These are phyloP conservation scores for Erucastrum elatum DNA, from an alignment of 345 rosid genomes.

Conservation along the genomic window DNA sequence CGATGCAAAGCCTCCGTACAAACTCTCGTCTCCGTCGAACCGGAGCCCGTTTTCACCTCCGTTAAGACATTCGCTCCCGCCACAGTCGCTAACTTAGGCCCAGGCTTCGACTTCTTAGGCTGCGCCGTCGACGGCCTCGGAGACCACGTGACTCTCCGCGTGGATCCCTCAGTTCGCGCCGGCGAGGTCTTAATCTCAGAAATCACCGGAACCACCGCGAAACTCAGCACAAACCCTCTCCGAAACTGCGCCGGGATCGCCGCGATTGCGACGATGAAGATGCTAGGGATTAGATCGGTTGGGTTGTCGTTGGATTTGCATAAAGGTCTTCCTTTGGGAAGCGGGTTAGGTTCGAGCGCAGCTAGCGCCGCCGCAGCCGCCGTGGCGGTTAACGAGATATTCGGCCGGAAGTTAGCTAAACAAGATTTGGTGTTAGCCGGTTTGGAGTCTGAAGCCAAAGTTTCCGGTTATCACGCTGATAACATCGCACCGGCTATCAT, in stretches of 20 bases:
- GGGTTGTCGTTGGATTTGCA: constrained; percentile 78
- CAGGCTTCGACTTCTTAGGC: constrained; percentile 87
- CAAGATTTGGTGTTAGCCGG: no score
- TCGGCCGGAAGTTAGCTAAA: constrained; percentile 47
- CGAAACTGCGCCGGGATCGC: constrained; percentile 89
- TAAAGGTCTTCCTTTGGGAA: constrained; percentile 40
- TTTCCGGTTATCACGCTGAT: no score
- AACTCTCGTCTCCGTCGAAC: constrained; percentile 52
- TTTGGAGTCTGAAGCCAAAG: no score
- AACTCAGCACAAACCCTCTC: constrained; percentile 72
- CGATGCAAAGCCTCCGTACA: constrained; percentile 51
- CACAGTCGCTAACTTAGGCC: constrained; percentile 75
- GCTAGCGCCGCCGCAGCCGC: constrained; percentile 91
- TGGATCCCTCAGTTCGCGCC: constrained; percentile 28
- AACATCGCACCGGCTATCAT: no score
- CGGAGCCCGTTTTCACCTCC: constrained; percentile 68
- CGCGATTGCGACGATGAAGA: constrained; percentile 78
- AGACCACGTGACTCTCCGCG: no score
- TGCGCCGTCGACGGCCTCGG: constrained; percentile 61
- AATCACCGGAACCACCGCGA: constrained; percentile 54
- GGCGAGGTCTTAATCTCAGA: constrained; percentile 65
- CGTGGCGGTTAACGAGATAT: constrained; percentile 80
- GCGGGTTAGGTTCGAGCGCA: constrained; percentile 83
- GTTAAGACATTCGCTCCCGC: constrained; percentile 28
- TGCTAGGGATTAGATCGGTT: constrained; percentile 67